Base-by-base conservation (phyloP, 768 basidiomycete species). In the Phylloporus sp. region DNA sequence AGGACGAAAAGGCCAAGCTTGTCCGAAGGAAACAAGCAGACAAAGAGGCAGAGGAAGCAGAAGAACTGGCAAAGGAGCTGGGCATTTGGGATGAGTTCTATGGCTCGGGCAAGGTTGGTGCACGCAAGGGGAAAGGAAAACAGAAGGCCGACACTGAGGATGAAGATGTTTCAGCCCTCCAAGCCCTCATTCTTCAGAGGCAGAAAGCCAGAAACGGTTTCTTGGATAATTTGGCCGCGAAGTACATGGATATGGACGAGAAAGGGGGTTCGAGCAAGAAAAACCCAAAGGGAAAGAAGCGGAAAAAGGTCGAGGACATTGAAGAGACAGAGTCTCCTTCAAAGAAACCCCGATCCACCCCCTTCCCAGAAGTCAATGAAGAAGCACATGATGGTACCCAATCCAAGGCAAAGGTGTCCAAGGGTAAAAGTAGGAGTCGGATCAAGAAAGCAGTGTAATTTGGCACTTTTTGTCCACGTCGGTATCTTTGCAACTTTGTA, bases 51-150 rank as follows among this genome's bases (percentile, higher is more conserved):
- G 72, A 73, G 49, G 91, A 95, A 60, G 94, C 94, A 4, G 94
- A 91, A 68, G 75, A 80, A 18, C 71, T 86, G 36, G 94, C 94
- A 6, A 90, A 84, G 58, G 90, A 91, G 56, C 70, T 97, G 15
- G 94, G 93, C 3, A 88, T 97, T 10, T 95, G 92, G 91, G 93
- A 97, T 50, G 91, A 93, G 59, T 93, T 93, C 60, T 92, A 89
- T 62, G 90, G 88, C 5, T 82, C 76, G 55, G 90, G 88, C 4
- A 88, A 86, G 69, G 67, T 76, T 2, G 80, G 81, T 7, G 73
- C 80, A 31, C 76, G 81, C 56, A 82, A 80, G 68, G 70, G 70
- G 13, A 81, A 80, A 39, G 74, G 71, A 11, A 84, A 82, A 59
- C 74, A 70, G 2, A 84, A 67, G 62, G 57, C 48, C 55, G 68